These are phyloP conservation scores for Breynia disticha DNA, from an alignment of 441 rosid species.

Conservation along the genomic window DNA sequence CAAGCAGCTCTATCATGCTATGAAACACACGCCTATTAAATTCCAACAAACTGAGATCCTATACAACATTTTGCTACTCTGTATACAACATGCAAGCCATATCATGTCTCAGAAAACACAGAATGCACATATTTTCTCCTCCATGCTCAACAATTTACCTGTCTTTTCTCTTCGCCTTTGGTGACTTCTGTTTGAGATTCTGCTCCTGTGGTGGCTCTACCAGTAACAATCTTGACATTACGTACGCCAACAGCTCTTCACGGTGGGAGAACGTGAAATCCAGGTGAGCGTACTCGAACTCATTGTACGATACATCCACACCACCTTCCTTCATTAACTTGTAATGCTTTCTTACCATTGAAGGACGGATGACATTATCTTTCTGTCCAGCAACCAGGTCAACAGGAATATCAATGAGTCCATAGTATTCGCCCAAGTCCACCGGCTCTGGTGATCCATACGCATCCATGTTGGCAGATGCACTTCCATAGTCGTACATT, in stretches of 20 bases:
- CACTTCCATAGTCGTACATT: constrained; percentile 82
- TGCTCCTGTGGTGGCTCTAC: constrained; percentile 35
- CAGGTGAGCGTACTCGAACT: constrained; percentile 88
- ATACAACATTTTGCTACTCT: not conserved
- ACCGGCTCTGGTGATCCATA: constrained; percentile 75
- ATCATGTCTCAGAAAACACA: not conserved
- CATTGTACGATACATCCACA: constrained; percentile 60
- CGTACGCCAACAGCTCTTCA: constrained; percentile 71
- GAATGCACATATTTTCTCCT: not conserved
- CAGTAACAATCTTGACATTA: constrained; percentile 66
- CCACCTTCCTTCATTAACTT: constrained; percentile 56
- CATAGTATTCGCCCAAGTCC: constrained; percentile 71
- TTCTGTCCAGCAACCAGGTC: constrained; percentile 81
- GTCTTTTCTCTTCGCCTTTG: constrained; percentile 39
- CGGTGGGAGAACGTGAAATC: constrained; percentile 92
- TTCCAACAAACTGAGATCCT: not conserved
- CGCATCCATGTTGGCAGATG: constrained; percentile 48
- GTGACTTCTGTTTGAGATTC: constrained; percentile 23
- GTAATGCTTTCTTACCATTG: constrained; percentile 81
- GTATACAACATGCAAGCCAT: not conserved
- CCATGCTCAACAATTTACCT: constrained; percentile 4
- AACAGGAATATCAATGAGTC: constrained; percentile 59
- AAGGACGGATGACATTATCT: constrained; percentile 72
- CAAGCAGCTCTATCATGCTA: not conserved
- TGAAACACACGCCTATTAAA: not conserved